Evolutionary conservation across 495 filamentous ascomycete species (phyloP).

Genomic region (Penicillium turbatum): DNA sequence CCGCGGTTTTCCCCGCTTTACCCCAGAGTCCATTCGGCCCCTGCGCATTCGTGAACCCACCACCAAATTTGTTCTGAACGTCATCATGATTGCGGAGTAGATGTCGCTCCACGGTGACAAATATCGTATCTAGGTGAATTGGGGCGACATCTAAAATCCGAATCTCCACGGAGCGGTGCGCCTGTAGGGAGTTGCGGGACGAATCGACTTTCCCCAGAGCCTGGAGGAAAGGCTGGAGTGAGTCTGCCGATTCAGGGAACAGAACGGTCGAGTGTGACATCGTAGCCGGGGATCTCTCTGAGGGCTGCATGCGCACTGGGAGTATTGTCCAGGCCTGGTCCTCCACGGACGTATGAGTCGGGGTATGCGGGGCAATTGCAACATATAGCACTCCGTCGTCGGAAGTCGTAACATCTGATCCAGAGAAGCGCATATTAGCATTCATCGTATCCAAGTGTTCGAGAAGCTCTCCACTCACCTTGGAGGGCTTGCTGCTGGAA

Average conservation of each 20-base stretch:
- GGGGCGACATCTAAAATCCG: conserved; percentile 75
- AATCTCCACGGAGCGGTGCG: conserved; percentile 68
- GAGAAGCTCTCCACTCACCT: conserved; percentile 25
- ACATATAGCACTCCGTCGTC: conserved; percentile 52
- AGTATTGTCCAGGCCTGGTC: conserved; percentile 77
- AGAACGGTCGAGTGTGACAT: conserved; percentile 73
- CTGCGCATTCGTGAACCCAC: conserved; percentile 46
- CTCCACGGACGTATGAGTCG: conserved; percentile 55
- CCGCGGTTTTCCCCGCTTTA: conserved; percentile 34
- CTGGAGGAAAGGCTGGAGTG: conserved; percentile 70
- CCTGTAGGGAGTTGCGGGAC: conserved; percentile 49
- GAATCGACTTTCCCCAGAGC: conserved; percentile 57
- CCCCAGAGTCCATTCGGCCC: conserved; percentile 38
- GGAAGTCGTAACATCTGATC: conserved; percentile 16
- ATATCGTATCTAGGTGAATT: conserved; percentile 74
- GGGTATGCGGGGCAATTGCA: conserved; percentile 77
- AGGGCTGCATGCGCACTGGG: conserved; percentile 63
- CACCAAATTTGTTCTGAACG: conserved; percentile 58
- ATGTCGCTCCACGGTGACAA: conserved; percentile 78
- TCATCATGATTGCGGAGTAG: conserved; percentile 60
- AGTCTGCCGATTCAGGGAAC: conserved; percentile 75
- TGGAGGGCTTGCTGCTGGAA: conserved; percentile 55
- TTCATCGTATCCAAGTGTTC: background rate
- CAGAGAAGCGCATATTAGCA: conserved; percentile 1
- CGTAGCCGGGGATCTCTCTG: conserved; percentile 69